Evolutionary conservation across 345 rosid genomes (phyloP), one percentile per base, ranked within the genome.

Genomic region (Eucalyptus cloeziana): DNA sequence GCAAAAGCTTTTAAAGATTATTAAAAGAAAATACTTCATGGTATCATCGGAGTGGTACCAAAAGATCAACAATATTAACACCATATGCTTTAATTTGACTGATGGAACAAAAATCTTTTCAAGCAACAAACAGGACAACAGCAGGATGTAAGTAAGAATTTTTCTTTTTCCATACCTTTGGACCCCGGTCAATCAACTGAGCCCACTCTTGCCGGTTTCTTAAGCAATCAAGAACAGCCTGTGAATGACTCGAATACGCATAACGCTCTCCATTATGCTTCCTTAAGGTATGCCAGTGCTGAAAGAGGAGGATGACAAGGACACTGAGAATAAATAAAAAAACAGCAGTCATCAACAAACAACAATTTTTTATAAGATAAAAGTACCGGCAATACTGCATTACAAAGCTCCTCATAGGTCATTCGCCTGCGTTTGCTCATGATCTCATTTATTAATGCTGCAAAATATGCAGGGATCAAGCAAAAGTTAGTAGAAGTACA

Each of bases 171-270:
- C 88, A 69, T 90, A 98, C 99, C 98, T 98, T 98, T 89, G 99
- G 99, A 89, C 99, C 99, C 89, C 99, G 99, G 93, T 98, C 99
- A 89, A 98, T 98, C 92, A 98, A 93, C 88, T 90, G 96, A 93
- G 99, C 96, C 99, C 99, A 98, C 91, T 98, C 99, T 86, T 95
- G 98, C 90, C 99, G 95, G 89, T 97, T 98, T 88, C 99, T 93
- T 90, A 98, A 94, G 92, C 99, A 98, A 93, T 98, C 99, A 85
- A 98, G 99, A 94, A 97, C 99, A 88, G 99, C 99, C 90, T 98
- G 99, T 88, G 97, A 96, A 93, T 94, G 99, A 92, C 97, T 97
- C 49, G 99, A 95, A 94, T 98, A 98, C 22, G 99, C 99, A 92
- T 97, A 98, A 37, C 99, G 96, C 89, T 96, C 99, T 85, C 99